These are phyloP conservation scores for Myriosclerotinia scirpicola DNA, from an alignment of 2,329 filamentous ascomycete species.

Conservation along the genomic window DNA sequence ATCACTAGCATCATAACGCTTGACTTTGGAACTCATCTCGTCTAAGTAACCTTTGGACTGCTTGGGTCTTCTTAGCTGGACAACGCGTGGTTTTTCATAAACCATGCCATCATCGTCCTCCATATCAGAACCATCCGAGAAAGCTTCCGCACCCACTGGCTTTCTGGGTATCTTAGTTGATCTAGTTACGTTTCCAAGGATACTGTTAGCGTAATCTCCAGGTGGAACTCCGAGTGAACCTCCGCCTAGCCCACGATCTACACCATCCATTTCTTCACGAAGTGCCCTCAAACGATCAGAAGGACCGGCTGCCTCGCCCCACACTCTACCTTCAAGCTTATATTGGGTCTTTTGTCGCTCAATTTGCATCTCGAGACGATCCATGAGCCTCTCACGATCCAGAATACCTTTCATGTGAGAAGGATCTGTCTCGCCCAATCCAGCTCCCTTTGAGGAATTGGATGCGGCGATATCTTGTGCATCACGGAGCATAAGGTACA, in stretches of 20 bases:
- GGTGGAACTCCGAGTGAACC: conserved; percentile 47
- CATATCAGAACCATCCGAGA: conserved; percentile 33
- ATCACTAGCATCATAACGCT: conserved; percentile 60
- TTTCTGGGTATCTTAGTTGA: conserved; percentile 57
- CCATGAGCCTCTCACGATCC: conserved; percentile 89
- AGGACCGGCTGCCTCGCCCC: conserved; percentile 78
- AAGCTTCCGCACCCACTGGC: conserved; percentile 47
- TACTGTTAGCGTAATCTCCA: conserved; percentile 66
- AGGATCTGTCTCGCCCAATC: conserved; percentile 63
- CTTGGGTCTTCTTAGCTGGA: conserved; percentile 72
- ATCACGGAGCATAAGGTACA: conserved; percentile 97
- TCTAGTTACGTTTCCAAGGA: conserved; percentile 70
- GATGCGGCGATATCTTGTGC: conserved; percentile 94
- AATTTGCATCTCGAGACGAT: conserved; percentile 89
- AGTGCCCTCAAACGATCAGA: conserved; percentile 90
- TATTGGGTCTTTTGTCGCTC: conserved; percentile 97
- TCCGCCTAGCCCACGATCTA: conserved; percentile 44
- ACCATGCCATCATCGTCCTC: conserved; percentile 55
- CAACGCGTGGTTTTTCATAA: conserved; percentile 70
- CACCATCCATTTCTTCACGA: conserved; percentile 89
- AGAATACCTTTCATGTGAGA: conserved; percentile 86
- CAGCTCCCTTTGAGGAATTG: conserved; percentile 61
- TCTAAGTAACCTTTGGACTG: conserved; percentile 60
- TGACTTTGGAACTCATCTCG: conserved; percentile 75
- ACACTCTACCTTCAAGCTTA: conserved; percentile 91